A percentile compares a stretch with the other conserved stretches of the same genome.
These are phyloP conservation scores for Macroventuria anomochaeta DNA, from an alignment of 2,329 filamentous ascomycete genomes.

Conservation along the genomic window DNA sequence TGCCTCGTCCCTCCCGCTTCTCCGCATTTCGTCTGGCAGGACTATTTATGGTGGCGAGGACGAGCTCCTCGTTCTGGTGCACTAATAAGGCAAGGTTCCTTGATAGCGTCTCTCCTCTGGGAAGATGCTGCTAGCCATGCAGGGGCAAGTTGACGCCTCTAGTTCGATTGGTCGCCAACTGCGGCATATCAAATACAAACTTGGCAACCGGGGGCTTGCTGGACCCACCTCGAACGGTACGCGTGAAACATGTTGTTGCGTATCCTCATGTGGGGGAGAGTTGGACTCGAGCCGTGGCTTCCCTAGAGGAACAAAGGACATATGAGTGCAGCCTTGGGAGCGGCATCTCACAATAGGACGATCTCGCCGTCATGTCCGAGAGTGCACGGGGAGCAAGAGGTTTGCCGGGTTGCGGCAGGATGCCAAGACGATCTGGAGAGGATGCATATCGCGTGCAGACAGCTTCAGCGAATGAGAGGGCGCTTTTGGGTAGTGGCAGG, in stretches of 20 bases:
- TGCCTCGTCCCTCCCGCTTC: slow-evolving; percentile 36
- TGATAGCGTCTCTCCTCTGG: slow-evolving; percentile 22
- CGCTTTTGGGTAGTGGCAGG: slow-evolving; percentile 13
- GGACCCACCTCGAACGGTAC: slow-evolving; percentile 31
- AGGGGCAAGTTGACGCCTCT: slow-evolving; percentile 25
- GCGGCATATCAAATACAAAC: slow-evolving; percentile 36
- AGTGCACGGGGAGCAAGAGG: slow-evolving; percentile 19
- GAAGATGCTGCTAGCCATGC: slow-evolving; percentile 34
- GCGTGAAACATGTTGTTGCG: slow-evolving; percentile 36
- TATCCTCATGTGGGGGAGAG: slow-evolving; percentile 31
- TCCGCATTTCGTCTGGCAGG: slow-evolving; percentile 45
- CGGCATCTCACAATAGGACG: background rate
- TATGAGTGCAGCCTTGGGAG: slow-evolving; percentile 1
- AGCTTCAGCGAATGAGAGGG: slow-evolving; percentile 21
- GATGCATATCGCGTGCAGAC: slow-evolving; percentile 29
- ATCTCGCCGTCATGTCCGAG: slow-evolving; percentile 4
- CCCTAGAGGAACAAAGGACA: slow-evolving; percentile 15
- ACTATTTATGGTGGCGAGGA: slow-evolving; percentile 46
- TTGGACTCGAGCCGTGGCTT: slow-evolving; percentile 18
- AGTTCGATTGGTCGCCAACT: slow-evolving; percentile 34
- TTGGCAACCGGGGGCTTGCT: slow-evolving; percentile 23
- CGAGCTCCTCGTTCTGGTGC: slow-evolving; percentile 26
- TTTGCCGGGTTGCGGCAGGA: slow-evolving; percentile 27
- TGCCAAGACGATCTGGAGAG: slow-evolving; percentile 32
- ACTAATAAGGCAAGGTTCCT: slow-evolving; percentile 29